Conservation (phyloP, 2,329 filamentous ascomycete species). For the Aspergillus hiratsukae region DNA sequence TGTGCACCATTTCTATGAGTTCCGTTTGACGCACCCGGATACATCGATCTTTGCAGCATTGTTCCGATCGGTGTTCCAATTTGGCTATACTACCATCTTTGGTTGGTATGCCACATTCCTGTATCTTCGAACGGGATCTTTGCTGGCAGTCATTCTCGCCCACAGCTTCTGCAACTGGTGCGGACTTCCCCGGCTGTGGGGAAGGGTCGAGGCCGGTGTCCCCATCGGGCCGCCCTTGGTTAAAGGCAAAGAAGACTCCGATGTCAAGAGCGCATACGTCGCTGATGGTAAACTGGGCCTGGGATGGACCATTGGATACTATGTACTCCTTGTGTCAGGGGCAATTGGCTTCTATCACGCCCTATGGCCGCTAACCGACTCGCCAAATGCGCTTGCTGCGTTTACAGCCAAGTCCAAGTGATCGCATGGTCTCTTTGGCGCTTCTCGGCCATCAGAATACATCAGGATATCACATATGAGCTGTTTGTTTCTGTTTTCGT, state of each 20-base stretch:
- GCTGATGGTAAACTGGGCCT: slow-evolving; percentile 35
- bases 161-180: slow-evolving; percentile 92
- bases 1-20: slow-evolving; percentile 94
- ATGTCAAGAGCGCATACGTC: slow-evolving; percentile 19
- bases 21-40: slow-evolving; percentile 71
- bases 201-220: slow-evolving; percentile 58
- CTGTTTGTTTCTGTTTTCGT: background rate
- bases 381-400: slow-evolving; percentile 31
- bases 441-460: background rate
- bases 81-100: slow-evolving; percentile 87
- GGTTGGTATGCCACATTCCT: slow-evolving; percentile 90
- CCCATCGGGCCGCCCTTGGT: slow-evolving; percentile 31
- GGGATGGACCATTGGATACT: slow-evolving; percentile 74
- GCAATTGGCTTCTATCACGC: slow-evolving; percentile 65
- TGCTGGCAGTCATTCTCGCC: slow-evolving; percentile 68
- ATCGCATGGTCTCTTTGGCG: background rate
- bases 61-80: slow-evolving; percentile 72
- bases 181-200: slow-evolving; percentile 83
- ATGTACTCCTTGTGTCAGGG: slow-evolving; percentile 68
- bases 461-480: background rate
- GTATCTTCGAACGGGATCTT: slow-evolving; percentile 76
- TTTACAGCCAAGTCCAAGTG: slow-evolving; percentile 19
- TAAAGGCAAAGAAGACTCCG: slow-evolving; percentile 39
- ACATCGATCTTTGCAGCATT: slow-evolving; percentile 61
- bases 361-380: slow-evolving; percentile 68